Evolutionary conservation across 257 asterid species (phyloP), one percentile per base, ranked within the genome.

Genomic region (Plantago major): DNA sequence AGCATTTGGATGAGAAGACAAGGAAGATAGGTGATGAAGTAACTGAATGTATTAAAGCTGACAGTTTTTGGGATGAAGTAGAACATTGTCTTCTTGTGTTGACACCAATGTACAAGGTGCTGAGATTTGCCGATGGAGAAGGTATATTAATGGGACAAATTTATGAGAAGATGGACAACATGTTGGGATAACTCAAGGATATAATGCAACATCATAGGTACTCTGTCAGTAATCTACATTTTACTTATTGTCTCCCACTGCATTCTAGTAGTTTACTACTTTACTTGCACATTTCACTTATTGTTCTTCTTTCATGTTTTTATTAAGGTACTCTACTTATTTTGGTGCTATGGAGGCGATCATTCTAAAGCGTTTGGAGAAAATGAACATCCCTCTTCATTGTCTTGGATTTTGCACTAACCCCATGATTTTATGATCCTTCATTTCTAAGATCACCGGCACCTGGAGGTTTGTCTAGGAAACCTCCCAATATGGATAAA

Each of bases 371-470:
- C 42, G 67, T 12, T 61, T 56, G 63, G 28, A 45, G 17, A 61
- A 60, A 6, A 68, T 61, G 73, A 42, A 54, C 16, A 22, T 40
- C 9, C 54, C 22, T 2, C 33, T 61, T 14, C 67, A 68, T 30
- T 51, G 57, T 10, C 71, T 68, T 37, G 58, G 61, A 4, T n/a
- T 60, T 60, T 60, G 67, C 73, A 19, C 18, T 68, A 16, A 38
- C 59, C 8, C 67, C 55, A 0, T 1, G 14, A 19, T 68, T 68
- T 60, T 68, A 60, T 60, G 62, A 68, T 51, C 5, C 42, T 0
- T 1, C 1, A 0, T 49, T 60, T 42, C 47, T 60, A 7, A 28
- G 7, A 16, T 49, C 52, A 9, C 33, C 38, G 14, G 62, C 73
- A 6, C 73, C 48, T 17, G 43, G 65, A 10, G 61, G 26, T 3